phyloP scores from a whole-genome alignment of 192 early-diverging fungal species.

The Backusella luteola region DNA sequence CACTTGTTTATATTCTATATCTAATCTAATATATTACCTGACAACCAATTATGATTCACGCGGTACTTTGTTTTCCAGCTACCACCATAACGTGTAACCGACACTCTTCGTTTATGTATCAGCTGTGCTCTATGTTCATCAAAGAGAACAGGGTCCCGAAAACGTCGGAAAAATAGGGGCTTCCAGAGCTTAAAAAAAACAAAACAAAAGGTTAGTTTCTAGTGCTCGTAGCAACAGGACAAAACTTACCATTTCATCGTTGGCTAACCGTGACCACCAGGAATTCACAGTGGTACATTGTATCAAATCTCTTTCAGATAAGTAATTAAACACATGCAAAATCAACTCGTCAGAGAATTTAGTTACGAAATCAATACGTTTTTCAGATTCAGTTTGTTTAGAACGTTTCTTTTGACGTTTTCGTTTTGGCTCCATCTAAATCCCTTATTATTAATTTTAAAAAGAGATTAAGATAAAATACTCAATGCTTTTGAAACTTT shows the following conservation, averaged over 20 bases:
- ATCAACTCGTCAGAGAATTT: constrained; percentile 47
- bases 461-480: neutral
- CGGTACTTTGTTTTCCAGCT: constrained; percentile 46
- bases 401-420: constrained; percentile 5
- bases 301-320: constrained; percentile 40
- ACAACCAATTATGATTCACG: constrained; percentile 50
- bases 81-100: neutral
- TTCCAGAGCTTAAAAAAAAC: constrained; percentile 44
- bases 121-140: constrained; percentile 1
- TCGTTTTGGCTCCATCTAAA: neutral
- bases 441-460: neutral
- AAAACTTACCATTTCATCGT: constrained; percentile 39
- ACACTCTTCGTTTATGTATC: neutral
- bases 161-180: constrained; percentile 39
- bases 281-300: constrained; percentile 32
- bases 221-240: neutral
- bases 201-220: neutral
- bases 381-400: neutral
- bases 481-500: neutral
- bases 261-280: constrained; percentile 43
- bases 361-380: constrained; percentile 10
- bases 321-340: constrained; percentile 41
- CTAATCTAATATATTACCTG: constrained; percentile 34
- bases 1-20: neutral
- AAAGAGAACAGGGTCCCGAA: constrained; percentile 22